phyloP scores from a whole-genome alignment of 257 asterid species.

The Paraleonurus japonicus region DNA sequence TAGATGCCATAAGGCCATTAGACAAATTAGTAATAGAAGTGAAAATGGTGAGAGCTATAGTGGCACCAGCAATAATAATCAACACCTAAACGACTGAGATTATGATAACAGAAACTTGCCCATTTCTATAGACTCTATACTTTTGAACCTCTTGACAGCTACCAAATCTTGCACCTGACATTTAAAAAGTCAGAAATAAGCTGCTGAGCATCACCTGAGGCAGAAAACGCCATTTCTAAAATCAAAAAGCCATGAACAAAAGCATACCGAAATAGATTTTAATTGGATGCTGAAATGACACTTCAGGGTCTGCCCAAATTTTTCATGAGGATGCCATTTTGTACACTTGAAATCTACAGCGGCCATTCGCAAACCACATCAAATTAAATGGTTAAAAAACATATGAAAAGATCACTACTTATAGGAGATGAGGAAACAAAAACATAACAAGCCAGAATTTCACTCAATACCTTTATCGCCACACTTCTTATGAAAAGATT shows the following conservation, averaged over 20 bases:
- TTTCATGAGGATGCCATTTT: constrained; percentile 69
- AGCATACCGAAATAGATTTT: constrained; percentile 85
- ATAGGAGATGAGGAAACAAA: neutral
- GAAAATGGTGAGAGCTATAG: constrained; percentile 1
- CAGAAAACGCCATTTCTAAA: constrained; percentile 24
- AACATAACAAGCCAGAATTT: constrained; percentile 24
- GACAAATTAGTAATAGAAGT: constrained; percentile 15
- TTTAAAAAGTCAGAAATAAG: constrained; percentile 25
- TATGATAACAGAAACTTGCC: constrained; percentile 36
- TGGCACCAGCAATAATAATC: constrained; percentile 9
- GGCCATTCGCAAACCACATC: constrained; percentile 20
- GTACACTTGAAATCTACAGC: constrained; percentile 73
- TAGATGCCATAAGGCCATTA: neutral
- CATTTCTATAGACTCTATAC: constrained; percentile 53
- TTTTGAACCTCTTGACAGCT: constrained; percentile 72
- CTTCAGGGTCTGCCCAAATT: constrained; percentile 63
- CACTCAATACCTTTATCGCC: constrained; percentile 85
- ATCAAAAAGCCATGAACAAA: constrained; percentile 16
- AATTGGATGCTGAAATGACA: constrained; percentile 94
- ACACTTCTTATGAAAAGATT: constrained; percentile 74
- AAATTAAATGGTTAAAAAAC: constrained; percentile 21
- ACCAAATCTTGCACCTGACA: constrained; percentile 84
- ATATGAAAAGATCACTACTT: constrained; percentile 8
- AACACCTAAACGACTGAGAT: constrained; percentile 7
- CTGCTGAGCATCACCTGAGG: constrained; percentile 10